These are phyloP conservation scores for Amanita molliuscula DNA, from an alignment of 768 basidiomycete genomes.

Conservation along the genomic window DNA sequence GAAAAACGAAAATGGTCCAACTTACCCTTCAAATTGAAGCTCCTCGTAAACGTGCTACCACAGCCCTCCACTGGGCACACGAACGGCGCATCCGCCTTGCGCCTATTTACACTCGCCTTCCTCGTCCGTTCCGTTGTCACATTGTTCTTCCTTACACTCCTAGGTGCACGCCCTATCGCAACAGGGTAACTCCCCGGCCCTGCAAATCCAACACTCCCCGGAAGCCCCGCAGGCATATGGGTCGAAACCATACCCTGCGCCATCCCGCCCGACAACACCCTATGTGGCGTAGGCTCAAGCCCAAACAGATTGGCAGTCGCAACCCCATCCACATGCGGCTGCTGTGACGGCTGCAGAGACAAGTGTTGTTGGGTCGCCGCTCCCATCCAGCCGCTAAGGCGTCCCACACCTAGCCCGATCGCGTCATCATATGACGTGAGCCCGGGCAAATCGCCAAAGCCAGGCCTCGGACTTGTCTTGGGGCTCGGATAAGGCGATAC, in stretches of 20 bases:
- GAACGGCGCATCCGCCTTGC: constrained; percentile 86
- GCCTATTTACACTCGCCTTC: constrained; percentile 73
- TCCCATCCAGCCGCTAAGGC: neutral
- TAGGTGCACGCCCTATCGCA: neutral
- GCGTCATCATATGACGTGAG: constrained; percentile 16
- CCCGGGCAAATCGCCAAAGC: constrained; percentile 39
- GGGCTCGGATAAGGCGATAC: constrained; percentile 62
- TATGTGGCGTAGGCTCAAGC: neutral
- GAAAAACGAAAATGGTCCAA: constrained; percentile 12
- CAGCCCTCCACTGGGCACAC: constrained; percentile 75
- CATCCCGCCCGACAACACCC: neutral
- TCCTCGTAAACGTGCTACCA: constrained; percentile 82
- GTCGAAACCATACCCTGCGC: neutral
- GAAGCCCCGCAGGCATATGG: neutral
- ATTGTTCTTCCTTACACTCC: constrained; percentile 47
- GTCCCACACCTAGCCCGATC: neutral
- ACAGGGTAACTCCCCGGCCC: neutral
- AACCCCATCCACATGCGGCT: neutral
- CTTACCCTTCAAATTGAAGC: constrained; percentile 87
- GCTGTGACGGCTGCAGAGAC: neutral
- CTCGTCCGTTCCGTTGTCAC: constrained; percentile 89
- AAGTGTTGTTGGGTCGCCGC: neutral
- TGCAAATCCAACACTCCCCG: neutral
- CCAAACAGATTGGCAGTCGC: neutral
- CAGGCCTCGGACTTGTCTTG: constrained; percentile 48